Base-by-base conservation (phyloP, 768 basidiomycete genomes). In the Russula vinacea region DNA sequence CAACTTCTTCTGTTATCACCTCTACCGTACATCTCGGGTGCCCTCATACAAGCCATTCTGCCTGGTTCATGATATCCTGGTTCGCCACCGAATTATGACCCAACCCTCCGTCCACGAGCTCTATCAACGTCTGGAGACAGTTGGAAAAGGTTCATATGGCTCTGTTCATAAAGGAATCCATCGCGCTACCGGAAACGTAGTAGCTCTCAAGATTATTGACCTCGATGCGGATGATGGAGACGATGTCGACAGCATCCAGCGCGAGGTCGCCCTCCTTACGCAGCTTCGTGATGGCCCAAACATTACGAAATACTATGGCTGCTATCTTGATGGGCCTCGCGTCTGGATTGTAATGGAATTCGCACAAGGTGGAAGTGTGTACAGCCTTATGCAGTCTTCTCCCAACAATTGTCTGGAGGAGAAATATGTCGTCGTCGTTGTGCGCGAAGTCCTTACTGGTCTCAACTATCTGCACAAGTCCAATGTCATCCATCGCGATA, bases 301-400 rank as follows among this genome's bases (percentile, higher is more conserved):
- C 72, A 85, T 97, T 71, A 98, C 92, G 26, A 84, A 92, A 71
- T 99, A 99, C 78, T 97, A 88, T 75, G 96, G 94, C n/a, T 97
- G 94, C 77, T 88, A 91, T 76, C 83, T 97, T 73, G 90, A 96
- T 72, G 95, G 94, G 0, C 91, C 94, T 33, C 90, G 92, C 55
- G 93, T 99, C 11, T 99, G 97, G 95, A 98, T 99, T 69, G 92
- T 89, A 42, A 99, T 99, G 97, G 97, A 99, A 74, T 87, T 88
- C 70, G 97, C 97, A 9, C 88, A 94, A 67, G 96, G 96, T 6
- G 97, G 97, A 8, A 95, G 92, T 72, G 92, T 98, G 7, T 80
- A 92, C 52, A 90, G 93, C 2, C 80, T 99, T 69, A 94, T 97
- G 87, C 94, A 97, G 74, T 88, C 92, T 0, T 84, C 86, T 67